Conservation (phyloP, 2,329 filamentous ascomycete genomes). For the Aspergillus intermedius region DNA sequence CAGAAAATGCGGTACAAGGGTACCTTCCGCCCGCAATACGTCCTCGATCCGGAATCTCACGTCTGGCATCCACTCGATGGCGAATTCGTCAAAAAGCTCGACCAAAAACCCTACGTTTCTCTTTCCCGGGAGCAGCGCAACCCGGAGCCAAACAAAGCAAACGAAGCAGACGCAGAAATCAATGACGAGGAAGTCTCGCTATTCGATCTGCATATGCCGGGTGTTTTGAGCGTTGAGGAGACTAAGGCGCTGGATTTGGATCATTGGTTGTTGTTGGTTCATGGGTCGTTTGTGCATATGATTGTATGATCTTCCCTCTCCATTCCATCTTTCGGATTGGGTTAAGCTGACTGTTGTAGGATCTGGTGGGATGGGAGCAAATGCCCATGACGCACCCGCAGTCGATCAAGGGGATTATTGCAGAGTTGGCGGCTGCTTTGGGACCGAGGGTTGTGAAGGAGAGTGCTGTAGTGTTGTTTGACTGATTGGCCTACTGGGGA, state of each 20-base stretch:
- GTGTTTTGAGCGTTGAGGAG: constrained; percentile 38
- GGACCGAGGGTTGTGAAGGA: constrained; percentile 38
- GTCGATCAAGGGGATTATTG: constrained; percentile 42
- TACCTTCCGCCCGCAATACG: constrained; percentile 40
- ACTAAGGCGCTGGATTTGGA: constrained; percentile 38
- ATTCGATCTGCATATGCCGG: constrained; percentile 43
- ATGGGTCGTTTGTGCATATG: constrained; percentile 38
- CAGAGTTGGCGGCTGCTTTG: constrained; percentile 41
- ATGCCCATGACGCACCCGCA: constrained; percentile 37
- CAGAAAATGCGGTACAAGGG: constrained; percentile 49
- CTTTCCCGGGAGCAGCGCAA: constrained; percentile 32
- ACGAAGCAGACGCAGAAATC: constrained; percentile 14
- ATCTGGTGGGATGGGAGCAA: constrained; percentile 42
- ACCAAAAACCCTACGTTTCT: constrained; percentile 40
- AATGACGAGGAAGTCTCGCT: constrained; percentile 39
- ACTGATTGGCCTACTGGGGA: constrained; percentile 9
- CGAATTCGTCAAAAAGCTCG: constrained; percentile 35
- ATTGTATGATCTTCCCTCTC: constrained; percentile 20
- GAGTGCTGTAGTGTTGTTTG: constrained; percentile 36
- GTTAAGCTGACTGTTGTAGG: constrained; percentile 19
- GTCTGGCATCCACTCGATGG: constrained; percentile 41
- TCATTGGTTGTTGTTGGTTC: constrained; percentile 39
- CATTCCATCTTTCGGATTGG: not conserved
- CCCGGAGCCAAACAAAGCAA: constrained; percentile 1
- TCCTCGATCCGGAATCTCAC: constrained; percentile 44